phyloP scores from a whole-genome alignment of 805 yeast genomes.

The Clavispora vitiphila region DNA sequence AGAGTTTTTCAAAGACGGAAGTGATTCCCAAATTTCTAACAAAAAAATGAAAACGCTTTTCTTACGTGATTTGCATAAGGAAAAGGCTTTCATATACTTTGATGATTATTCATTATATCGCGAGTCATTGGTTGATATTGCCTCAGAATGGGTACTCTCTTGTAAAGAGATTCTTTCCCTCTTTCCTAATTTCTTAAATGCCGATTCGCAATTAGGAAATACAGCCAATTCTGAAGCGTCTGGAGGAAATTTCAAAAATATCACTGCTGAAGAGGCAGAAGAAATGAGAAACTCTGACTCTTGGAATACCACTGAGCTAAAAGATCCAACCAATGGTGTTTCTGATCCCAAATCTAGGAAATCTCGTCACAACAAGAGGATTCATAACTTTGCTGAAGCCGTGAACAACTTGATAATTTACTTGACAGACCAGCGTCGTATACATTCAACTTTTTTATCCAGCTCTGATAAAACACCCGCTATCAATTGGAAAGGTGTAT shows the following conservation, averaged over 20 bases:
- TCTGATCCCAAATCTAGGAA: conserved; percentile 1
- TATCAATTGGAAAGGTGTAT: conserved; percentile 43
- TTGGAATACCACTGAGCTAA: neutral
- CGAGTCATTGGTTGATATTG: conserved; percentile 35
- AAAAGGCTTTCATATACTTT: conserved; percentile 29
- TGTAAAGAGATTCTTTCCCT: conserved; percentile 29
- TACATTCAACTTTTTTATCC: conserved; percentile 35
- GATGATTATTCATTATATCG: conserved; percentile 30
- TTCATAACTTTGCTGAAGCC: conserved; percentile 29
- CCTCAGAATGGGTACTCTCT: conserved; percentile 38
- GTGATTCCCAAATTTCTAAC: conserved; percentile 8
- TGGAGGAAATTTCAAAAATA: neutral
- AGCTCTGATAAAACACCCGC: conserved; percentile 16
- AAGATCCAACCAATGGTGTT: neutral
- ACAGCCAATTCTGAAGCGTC: neutral
- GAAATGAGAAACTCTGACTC: neutral
- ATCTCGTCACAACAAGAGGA: conserved; percentile 10
- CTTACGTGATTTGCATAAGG: conserved; percentile 31
- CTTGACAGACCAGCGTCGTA: conserved; percentile 50
- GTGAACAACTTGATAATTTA: conserved; percentile 41
- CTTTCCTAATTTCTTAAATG: conserved; percentile 37
- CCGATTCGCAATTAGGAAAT: conserved; percentile 11
- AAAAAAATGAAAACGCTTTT: conserved; percentile 27
- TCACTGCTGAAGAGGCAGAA: neutral
- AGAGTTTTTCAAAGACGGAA: conserved; percentile 19